Conservation (phyloP, 441 rosid species). For the Bruguiera hainesii region DNA sequence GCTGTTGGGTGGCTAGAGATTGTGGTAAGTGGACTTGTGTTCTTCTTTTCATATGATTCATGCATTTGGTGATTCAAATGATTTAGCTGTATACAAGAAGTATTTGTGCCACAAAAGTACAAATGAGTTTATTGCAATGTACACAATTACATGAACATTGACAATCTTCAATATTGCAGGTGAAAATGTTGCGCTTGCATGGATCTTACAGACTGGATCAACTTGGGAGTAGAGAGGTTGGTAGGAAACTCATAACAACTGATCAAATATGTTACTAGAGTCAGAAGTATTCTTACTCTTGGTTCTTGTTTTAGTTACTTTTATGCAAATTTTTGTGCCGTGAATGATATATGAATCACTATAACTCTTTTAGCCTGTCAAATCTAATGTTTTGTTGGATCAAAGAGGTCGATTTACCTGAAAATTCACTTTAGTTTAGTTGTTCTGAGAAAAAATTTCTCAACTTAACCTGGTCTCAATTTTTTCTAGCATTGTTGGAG, state of each 20-base stretch:
- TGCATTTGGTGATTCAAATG: not conserved
- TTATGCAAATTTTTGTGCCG: not conserved
- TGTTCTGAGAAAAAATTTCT: too few species aligned
- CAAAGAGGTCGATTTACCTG: too few species aligned
- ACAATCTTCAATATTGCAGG: constrained; percentile 41
- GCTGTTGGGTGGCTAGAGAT: constrained; percentile 96
- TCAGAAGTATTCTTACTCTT: not conserved
- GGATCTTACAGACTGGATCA: constrained; percentile 93
- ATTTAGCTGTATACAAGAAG: not conserved
- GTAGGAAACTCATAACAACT: constrained; percentile 27
- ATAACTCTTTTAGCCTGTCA: not conserved
- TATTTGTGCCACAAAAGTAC: not conserved
- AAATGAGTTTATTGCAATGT: not conserved
- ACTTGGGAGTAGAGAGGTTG: constrained; percentile 81
- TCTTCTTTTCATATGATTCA: not conserved
- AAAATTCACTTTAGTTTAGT: too few species aligned
- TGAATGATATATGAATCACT: not conserved
- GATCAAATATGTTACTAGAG: not conserved
- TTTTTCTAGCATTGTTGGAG: too few species aligned
- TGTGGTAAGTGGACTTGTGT: constrained; percentile 46
- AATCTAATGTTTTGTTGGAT: too few species aligned
- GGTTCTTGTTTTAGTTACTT: not conserved
- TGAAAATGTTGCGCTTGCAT: constrained; percentile 76
- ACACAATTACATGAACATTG: not conserved
- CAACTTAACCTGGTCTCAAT: too few species aligned